These are phyloP conservation scores for Cryptosporidium felis DNA, from an alignment of 169 alveolate genomes.

Conservation along the genomic window DNA sequence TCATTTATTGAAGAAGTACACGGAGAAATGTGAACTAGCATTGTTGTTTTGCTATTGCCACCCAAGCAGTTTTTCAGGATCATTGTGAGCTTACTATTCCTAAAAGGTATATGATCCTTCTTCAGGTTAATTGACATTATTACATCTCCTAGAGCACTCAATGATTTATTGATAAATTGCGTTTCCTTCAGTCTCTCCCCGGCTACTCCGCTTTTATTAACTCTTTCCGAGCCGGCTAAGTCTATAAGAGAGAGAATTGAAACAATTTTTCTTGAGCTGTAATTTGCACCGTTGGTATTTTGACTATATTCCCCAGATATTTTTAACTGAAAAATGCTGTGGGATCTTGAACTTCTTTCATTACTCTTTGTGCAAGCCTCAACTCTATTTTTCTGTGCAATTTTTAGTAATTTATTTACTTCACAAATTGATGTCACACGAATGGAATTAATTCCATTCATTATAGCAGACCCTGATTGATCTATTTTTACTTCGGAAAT, in stretches of 20 bases:
- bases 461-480: conserved; percentile 64
- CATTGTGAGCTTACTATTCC: conserved; percentile 88
- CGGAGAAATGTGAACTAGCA: conserved; percentile 86
- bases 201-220: conserved; percentile 83
- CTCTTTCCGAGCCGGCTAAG: conserved; percentile 91
- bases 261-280: conserved; percentile 47
- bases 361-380: conserved; percentile 84
- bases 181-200: conserved; percentile 88
- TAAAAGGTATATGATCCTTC: conserved; percentile 84
- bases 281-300: conserved; percentile 53
- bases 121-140: conserved; percentile 82
- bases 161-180: conserved; percentile 82
- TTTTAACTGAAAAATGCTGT: conserved; percentile 83
- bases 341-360: conserved; percentile 85
- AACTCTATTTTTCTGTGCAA: conserved; percentile 82
- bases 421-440: conserved; percentile 77
- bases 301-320: conserved; percentile 74
- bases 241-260: conserved; percentile 85
- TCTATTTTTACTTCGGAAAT: conserved; percentile 73
- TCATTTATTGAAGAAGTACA: conserved; percentile 64
- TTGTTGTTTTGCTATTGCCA: conserved; percentile 86
- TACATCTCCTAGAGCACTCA: conserved; percentile 87
- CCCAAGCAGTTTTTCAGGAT: conserved; percentile 81
- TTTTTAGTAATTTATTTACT: conserved; percentile 74
- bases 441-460: conserved; percentile 72